Percentiles rank a stretch among this genome's conserved stretches.
Evolutionary conservation across 2,329 filamentous ascomycete species (phyloP).

Genomic region (Curvularia eragrostidis): DNA sequence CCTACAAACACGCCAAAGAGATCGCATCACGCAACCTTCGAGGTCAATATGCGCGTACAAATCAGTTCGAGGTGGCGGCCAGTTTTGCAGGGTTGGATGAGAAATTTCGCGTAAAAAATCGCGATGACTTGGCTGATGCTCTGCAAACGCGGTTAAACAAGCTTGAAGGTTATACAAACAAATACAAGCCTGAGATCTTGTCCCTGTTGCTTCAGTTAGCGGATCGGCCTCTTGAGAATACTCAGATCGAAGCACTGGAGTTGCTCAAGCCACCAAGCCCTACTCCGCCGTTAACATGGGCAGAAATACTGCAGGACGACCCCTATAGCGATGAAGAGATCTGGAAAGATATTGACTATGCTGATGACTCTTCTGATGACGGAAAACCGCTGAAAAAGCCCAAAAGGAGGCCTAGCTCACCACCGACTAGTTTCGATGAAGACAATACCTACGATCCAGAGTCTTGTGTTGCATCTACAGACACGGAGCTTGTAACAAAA

Average conservation of each 20-base stretch:
- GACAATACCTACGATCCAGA: constrained; percentile 48
- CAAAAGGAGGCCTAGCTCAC: constrained; percentile 32
- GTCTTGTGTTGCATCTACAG: constrained; percentile 38
- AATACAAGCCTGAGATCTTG: constrained; percentile 80
- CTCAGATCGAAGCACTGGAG: constrained; percentile 69
- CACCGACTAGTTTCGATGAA: constrained; percentile 48
- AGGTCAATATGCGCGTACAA: constrained; percentile 53
- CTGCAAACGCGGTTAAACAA: constrained; percentile 65
- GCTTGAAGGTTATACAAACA: constrained; percentile 61
- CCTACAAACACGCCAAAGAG: constrained; percentile 50
- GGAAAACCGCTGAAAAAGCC: constrained; percentile 51
- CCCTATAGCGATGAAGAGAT: constrained; percentile 72
- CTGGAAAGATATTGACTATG: constrained; percentile 75
- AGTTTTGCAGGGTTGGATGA: constrained; percentile 69
- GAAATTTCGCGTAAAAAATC: constrained; percentile 80
- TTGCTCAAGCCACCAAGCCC: constrained; percentile 57
- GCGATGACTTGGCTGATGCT: constrained; percentile 79
- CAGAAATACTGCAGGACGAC: constrained; percentile 78
- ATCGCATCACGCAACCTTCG: constrained; percentile 50
- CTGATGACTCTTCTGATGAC: constrained; percentile 69
- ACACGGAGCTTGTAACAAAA: constrained; percentile 42
- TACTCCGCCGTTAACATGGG: constrained; percentile 70
- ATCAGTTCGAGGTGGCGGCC: constrained; percentile 57
- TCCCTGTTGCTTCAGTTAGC: constrained; percentile 82
- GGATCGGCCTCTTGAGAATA: constrained; percentile 76